Conservation (phyloP, 106 monocot species). For the Apostasia shenzhenica region DNA sequence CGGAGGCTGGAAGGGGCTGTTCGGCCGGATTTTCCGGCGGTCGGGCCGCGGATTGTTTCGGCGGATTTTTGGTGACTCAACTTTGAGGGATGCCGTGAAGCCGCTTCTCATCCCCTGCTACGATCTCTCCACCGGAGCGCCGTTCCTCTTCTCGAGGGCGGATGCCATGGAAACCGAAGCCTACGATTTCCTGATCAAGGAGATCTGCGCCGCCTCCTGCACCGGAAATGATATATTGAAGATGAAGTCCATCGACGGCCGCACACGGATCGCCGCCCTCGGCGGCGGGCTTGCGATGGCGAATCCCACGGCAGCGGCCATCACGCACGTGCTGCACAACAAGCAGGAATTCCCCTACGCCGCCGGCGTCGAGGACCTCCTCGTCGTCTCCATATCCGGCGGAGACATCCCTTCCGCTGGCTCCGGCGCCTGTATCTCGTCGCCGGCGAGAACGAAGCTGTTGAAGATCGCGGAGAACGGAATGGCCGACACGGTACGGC, state of each 20-base stretch:
- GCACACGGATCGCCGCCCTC: constrained; percentile 30
- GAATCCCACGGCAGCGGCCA: constrained; percentile 77
- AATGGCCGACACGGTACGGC: constrained; percentile 44
- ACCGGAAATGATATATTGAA: constrained; percentile 13
- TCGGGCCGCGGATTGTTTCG: constrained; percentile 3
- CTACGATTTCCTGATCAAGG: constrained; percentile 55
- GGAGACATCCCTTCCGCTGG: not conserved
- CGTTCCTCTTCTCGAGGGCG: constrained; percentile 82
- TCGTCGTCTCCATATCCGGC: constrained; percentile 56
- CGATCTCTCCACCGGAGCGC: constrained; percentile 57
- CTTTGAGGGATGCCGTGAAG: constrained; percentile 57
- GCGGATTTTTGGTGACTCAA: constrained; percentile 41
- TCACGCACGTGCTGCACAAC: constrained; percentile 96
- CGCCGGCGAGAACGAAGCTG: constrained; percentile 12
- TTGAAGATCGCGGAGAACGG: constrained; percentile 66
- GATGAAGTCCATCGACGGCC: constrained; percentile 40
- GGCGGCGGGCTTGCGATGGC: constrained; percentile 45
- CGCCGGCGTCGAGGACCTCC: constrained; percentile 49
- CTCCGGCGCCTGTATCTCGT: not conserved
- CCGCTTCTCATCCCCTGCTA: constrained; percentile 83
- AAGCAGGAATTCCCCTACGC: constrained; percentile 77
- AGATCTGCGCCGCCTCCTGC: constrained; percentile 62
- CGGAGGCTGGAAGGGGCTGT: not conserved
- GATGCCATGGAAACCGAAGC: constrained; percentile 63
- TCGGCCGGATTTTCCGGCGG: constrained; percentile 1